These are phyloP conservation scores for Eleusine coracana DNA, from an alignment of 176 grass and related monocot species.

Conservation along the genomic window DNA sequence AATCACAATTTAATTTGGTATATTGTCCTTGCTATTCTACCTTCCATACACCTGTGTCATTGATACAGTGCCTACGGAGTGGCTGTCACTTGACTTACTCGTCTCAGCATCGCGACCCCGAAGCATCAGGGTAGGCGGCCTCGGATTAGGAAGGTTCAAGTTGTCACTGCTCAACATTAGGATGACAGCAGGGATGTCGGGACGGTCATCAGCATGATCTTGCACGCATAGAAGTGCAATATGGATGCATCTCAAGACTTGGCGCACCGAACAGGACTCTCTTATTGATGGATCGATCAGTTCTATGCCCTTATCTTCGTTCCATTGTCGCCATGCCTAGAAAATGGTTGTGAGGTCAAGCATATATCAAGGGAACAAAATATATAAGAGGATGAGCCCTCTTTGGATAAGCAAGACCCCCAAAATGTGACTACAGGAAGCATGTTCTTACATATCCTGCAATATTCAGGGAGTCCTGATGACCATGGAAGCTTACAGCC, in stretches of 20 bases:
- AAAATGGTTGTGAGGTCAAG: constrained; percentile 20
- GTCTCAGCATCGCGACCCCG: constrained; percentile 21
- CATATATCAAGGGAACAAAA: neutral
- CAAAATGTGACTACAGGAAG: neutral
- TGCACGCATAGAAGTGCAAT: constrained; percentile 80
- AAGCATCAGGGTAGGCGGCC: constrained; percentile 64
- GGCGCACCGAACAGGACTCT: constrained; percentile 37
- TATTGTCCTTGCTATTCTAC: constrained; percentile 36
- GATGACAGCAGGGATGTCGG: constrained; percentile 62
- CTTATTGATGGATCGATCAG: constrained; percentile 71
- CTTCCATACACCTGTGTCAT: constrained; percentile 68
- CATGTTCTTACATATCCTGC: constrained; percentile 58
- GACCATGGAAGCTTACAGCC: constrained; percentile 53
- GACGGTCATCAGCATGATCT: constrained; percentile 73
- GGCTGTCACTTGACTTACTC: constrained; percentile 53
- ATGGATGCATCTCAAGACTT: constrained; percentile 61
- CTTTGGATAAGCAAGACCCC: neutral
- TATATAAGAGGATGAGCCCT: neutral
- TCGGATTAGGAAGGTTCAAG: constrained; percentile 49
- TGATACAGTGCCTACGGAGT: constrained; percentile 44
- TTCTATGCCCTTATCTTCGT: constrained; percentile 66
- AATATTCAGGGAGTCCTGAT: constrained; percentile 53
- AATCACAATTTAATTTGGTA: constrained; percentile 9
- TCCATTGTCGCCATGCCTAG: constrained; percentile 86
- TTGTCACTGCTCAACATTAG: constrained; percentile 58